A percentile compares a stretch with the other conserved stretches of the same genome.
Evolutionary conservation across 1,284 basidiomycete species (phyloP).

Genomic region (Paramarasmius palmivorus): DNA sequence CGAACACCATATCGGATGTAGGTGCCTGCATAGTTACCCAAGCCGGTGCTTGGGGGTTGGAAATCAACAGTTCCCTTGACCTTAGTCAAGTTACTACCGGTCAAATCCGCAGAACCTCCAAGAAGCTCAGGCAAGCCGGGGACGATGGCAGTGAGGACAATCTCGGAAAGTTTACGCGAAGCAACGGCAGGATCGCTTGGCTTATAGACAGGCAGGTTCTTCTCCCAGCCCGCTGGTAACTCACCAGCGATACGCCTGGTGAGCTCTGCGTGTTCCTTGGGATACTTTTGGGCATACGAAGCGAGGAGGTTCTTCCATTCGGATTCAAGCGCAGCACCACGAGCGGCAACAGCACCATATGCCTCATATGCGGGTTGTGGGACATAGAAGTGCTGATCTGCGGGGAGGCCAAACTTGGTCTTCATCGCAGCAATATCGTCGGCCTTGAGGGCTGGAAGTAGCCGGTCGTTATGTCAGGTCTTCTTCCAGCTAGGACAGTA

Average conservation of each 20-base stretch:
- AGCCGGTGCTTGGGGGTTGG: slow-evolving; percentile 84
- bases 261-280: slow-evolving; percentile 85
- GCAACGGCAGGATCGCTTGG: slow-evolving; percentile 83
- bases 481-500: slow-evolving; percentile 16
- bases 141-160: slow-evolving; percentile 78
- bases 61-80: slow-evolving; percentile 86
- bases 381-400: slow-evolving; percentile 80
- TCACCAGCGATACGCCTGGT: slow-evolving; percentile 82
- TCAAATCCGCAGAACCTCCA: slow-evolving; percentile 92
- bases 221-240: slow-evolving; percentile 88
- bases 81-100: slow-evolving; percentile 90
- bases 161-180: slow-evolving; percentile 92
- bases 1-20: slow-evolving; percentile 97
- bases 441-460: slow-evolving; percentile 76
- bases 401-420: slow-evolving; percentile 82
- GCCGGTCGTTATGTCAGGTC: background rate
- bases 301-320: slow-evolving; percentile 78
- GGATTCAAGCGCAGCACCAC: slow-evolving; percentile 74
- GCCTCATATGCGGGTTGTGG: slow-evolving; percentile 74
- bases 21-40: slow-evolving; percentile 85
- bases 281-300: slow-evolving; percentile 78
- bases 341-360: slow-evolving; percentile 68
- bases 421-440: slow-evolving; percentile 90
- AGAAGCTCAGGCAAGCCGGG: slow-evolving; percentile 81
- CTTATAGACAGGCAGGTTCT: slow-evolving; percentile 82